A percentile compares a stretch with the other conserved stretches of the same genome.
Evolutionary conservation across 306 rosid species (phyloP).

Genomic region (Vigna angularis): DNA sequence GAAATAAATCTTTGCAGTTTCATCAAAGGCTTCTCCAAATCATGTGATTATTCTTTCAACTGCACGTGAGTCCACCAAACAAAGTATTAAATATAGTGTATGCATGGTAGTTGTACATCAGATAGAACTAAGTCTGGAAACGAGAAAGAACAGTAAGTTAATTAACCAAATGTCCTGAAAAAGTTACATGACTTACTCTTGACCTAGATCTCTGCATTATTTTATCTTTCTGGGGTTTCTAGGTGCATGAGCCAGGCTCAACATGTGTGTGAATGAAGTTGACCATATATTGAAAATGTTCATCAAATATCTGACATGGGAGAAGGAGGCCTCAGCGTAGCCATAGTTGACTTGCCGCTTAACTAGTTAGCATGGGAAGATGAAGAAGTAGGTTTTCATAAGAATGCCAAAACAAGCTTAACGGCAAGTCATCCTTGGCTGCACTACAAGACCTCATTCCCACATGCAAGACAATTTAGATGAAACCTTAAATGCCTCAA

Average conservation of each 20-base stretch:
- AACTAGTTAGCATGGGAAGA: background rate
- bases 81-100: background rate
- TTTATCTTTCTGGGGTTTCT: no score
- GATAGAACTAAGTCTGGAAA: background rate
- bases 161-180: background rate
- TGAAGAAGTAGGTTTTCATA: background rate
- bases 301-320: conserved; percentile 78
- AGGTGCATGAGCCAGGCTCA: no score
- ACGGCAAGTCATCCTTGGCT: conserved; percentile 99
- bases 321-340: conserved; percentile 71
- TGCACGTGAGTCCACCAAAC: background rate
- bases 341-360: conserved; percentile 87
- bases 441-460: conserved; percentile 76
- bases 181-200: background rate
- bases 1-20: background rate
- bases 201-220: background rate
- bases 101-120: background rate
- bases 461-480: conserved; percentile 83
- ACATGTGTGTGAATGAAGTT: background rate
- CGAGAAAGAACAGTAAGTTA: background rate
- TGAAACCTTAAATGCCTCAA: conserved; percentile 42
- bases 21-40: background rate
- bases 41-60: background rate
- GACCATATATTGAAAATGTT: conserved; percentile 24
- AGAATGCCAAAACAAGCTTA: conserved; percentile 21